Conservation (phyloP, 2,329 filamentous ascomycete genomes). For the Akanthomyces lecanii region DNA sequence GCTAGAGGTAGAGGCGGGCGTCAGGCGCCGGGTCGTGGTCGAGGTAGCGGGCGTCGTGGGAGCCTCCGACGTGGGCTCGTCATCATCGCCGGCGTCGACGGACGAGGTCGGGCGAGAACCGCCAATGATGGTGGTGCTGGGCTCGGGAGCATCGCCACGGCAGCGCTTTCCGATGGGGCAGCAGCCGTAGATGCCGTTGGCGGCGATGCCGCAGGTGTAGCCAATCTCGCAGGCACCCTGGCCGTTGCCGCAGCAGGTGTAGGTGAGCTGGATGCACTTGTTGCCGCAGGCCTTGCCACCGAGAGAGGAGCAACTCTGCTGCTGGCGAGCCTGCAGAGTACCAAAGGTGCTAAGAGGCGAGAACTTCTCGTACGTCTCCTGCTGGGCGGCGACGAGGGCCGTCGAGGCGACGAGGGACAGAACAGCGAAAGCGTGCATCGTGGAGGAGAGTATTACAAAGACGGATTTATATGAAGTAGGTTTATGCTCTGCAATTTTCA, state of each 20-base stretch:
- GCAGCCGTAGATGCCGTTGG: slow-evolving; percentile 22
- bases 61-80: background rate
- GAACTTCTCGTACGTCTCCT: slow-evolving; percentile 2
- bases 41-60: background rate
- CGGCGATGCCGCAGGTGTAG: slow-evolving; percentile 19
- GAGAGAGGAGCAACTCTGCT: background rate
- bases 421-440: slow-evolving; percentile 3
- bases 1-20: background rate
- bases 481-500: background rate
- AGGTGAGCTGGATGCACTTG: slow-evolving; percentile 19
- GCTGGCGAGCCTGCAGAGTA: background rate
- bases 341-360: background rate
- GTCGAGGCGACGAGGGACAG: slow-evolving; percentile 9
- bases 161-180: slow-evolving; percentile 21
- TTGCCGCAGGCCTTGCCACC: slow-evolving; percentile 19
- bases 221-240: slow-evolving; percentile 19
- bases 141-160: slow-evolving; percentile 19
- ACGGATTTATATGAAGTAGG: background rate
- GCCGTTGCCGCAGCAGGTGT: slow-evolving; percentile 21
- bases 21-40: background rate
- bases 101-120: slow-evolving; percentile 1
- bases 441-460: background rate
- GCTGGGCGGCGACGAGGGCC: slow-evolving; percentile 14
- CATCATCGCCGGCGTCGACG: background rate
- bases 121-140: slow-evolving; percentile 9